Conservation (phyloP, 2,329 filamentous ascomycete species). For the Cladosporium sp. region DNA sequence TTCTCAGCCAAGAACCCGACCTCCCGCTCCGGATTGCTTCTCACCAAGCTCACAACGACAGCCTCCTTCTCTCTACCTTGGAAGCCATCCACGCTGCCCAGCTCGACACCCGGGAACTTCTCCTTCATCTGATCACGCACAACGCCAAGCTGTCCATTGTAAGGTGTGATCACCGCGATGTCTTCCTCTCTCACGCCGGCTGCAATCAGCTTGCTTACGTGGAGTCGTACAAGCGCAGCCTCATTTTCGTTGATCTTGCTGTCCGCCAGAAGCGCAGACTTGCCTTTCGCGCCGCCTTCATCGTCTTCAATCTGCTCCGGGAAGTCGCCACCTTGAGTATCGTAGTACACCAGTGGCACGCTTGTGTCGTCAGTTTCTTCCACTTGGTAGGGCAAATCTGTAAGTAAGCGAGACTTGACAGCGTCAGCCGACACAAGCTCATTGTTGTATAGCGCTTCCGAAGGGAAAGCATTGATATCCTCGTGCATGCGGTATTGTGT, state of each 20-base stretch:
- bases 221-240: conserved; percentile 69
- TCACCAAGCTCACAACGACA: conserved; percentile 85
- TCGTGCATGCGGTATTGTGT: conserved; percentile 99
- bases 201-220: conserved; percentile 68
- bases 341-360: conserved; percentile 86
- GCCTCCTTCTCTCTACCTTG: conserved; percentile 97
- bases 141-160: conserved; percentile 85
- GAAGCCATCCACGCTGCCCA: conserved; percentile 96
- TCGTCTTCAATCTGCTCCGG: conserved; percentile 70
- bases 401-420: conserved; percentile 69
- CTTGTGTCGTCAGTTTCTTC: conserved; percentile 76
- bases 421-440: conserved; percentile 73
- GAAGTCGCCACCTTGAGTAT: conserved; percentile 86
- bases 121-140: conserved; percentile 73
- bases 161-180: conserved; percentile 90
- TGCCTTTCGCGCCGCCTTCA: conserved; percentile 46
- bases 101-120: conserved; percentile 73
- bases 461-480: conserved; percentile 90
- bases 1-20: conserved; percentile 93
- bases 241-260: conserved; percentile 94
- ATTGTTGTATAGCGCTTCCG: conserved; percentile 76
- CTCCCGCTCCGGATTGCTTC: conserved; percentile 79
- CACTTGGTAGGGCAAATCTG: conserved; percentile 70
- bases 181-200: conserved; percentile 76
- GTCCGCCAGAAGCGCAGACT: conserved; percentile 55